Base-by-base conservation (phyloP, 495 filamentous ascomycete genomes). In the Penicillium canescens region DNA sequence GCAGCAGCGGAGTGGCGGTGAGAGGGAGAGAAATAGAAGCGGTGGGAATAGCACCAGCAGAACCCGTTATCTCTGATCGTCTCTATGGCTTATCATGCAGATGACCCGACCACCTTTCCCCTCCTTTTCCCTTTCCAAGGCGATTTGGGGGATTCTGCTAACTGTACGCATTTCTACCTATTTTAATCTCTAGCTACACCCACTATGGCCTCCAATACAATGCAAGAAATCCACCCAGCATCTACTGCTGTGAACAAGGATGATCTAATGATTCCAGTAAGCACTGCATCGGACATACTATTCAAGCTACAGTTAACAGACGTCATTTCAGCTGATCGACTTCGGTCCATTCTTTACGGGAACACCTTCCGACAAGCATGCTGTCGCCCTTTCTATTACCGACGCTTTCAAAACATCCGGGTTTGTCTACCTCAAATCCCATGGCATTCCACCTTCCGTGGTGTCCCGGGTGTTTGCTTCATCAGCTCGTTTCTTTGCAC, bases 401-500 rank as follows among this genome's bases (percentile, higher is more conserved):
- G 60, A 82, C 20, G 92, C 90, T 16, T 96, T 98, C 73, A 87
- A 88, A 51, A 85, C 79, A 8, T 89, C 90, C 4, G 93, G 93
- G 31, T 98, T 97, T 71, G 81, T 96, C 63, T 98, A 97, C 70
- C 82, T 98, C 39, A 88, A 84, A 46, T 84, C 92, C 63, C 87
- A 90, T 61, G 73, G 76, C 14, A 88, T 98, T 50, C 77, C 87
- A 0, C 68, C 81, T 10, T 71, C 78, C 13, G 77, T 79, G n/a
- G 63, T 88, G 12, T 63, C 75, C 33, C 65, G 69, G 21, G 83
- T 89, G 48, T 97, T 96, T 67, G 60, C 71, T 36, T 80, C 83
- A 23, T 95, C 90, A 2, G 84, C 87, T 38, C 68, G 72, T 31
- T 96, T 96, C 79, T 98, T 98, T 70, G 63, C 68, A 13, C 85